These are phyloP conservation scores for Saussurea involucrata DNA, from an alignment of 129 eudicot genomes.

Conservation along the genomic window DNA sequence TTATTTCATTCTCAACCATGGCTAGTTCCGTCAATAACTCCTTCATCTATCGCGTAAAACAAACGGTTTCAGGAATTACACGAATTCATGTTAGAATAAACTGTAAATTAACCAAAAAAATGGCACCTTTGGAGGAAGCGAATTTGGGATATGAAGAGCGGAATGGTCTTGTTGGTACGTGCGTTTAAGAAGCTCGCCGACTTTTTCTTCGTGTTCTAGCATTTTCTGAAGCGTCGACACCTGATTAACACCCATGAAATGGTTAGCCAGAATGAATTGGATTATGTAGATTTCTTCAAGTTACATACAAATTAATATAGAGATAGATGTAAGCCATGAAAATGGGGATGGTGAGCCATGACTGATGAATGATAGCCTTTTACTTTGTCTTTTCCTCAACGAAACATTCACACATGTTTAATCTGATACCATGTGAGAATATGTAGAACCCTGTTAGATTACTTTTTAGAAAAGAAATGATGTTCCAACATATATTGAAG, in stretches of 20 bases:
- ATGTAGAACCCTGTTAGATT: background rate
- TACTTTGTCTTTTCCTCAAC: background rate
- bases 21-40: slow-evolving; percentile 73
- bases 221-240: slow-evolving; percentile 70
- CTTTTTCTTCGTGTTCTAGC: slow-evolving; percentile 71
- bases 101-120: background rate
- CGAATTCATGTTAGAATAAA: background rate
- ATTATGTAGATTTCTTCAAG: background rate
- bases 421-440: background rate
- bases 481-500: background rate
- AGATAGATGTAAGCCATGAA: slow-evolving; percentile 11
- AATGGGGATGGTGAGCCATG: slow-evolving; percentile 28
- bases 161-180: slow-evolving; percentile 45
- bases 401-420: background rate
- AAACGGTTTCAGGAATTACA: background rate
- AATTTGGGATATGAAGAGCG: slow-evolving; percentile 53
- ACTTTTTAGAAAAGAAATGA: background rate
- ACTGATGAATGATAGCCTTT: background rate
- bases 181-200: slow-evolving; percentile 59
- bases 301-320: background rate
- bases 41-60: slow-evolving; percentile 43
- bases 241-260: slow-evolving; percentile 24
- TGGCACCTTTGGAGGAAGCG: slow-evolving; percentile 74
- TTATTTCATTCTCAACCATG: slow-evolving; percentile 79
- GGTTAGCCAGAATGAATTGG: background rate